Conservation (phyloP, 805 yeast species). For the Kazachstania kunashirensis region DNA sequence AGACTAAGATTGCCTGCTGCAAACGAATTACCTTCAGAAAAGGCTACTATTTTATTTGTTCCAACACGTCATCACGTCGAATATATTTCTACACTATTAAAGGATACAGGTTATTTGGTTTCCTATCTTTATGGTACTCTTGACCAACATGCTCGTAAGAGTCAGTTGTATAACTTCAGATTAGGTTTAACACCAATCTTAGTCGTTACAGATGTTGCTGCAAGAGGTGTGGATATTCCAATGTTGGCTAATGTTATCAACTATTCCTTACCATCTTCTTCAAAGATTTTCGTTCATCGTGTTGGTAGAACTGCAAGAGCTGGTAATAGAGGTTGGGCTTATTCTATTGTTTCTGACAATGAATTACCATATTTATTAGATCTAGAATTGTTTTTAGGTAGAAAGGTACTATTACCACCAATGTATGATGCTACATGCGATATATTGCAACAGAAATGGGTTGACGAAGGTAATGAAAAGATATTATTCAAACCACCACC, state of each 20-base stretch:
- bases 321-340: constrained; percentile 97
- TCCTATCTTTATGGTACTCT: constrained; percentile 90
- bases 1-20: constrained; percentile 65
- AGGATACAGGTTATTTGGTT: constrained; percentile 72
- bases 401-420: constrained; percentile 60
- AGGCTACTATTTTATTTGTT: constrained; percentile 85
- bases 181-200: constrained; percentile 74
- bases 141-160: constrained; percentile 89
- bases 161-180: constrained; percentile 77
- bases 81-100: constrained; percentile 62
- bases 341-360: constrained; percentile 70
- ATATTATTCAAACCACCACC: constrained; percentile 41
- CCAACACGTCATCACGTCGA: constrained; percentile 98
- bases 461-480: constrained; percentile 31
- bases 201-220: constrained; percentile 97
- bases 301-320: constrained; percentile 99
- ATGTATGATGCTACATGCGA: constrained; percentile 58
- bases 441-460: constrained; percentile 39
- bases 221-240: constrained; percentile 98
- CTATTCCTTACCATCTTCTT: constrained; percentile 80
- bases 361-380: constrained; percentile 89
- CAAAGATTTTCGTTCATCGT: constrained; percentile 91
- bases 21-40: constrained; percentile 70
- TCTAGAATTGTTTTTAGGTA: constrained; percentile 80
- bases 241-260: constrained; percentile 90